Evolutionary conservation across 225 moss, liverwort and hornwort genomes (phyloP).

Genomic region (Lunularia cruciata): DNA sequence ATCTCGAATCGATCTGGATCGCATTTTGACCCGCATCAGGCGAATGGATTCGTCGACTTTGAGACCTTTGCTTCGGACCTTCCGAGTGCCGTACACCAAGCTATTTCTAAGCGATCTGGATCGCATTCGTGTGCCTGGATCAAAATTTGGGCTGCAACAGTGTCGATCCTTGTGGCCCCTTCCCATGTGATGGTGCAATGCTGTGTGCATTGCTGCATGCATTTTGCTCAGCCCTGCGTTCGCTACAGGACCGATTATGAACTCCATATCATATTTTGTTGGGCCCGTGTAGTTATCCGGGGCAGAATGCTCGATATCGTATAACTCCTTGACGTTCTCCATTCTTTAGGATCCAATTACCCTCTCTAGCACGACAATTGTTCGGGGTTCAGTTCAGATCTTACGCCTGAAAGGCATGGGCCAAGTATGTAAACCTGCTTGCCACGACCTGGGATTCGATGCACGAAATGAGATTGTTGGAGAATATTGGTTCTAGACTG

Average conservation of each 20-base stretch:
- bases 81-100: constrained; percentile 40
- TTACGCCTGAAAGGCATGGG: too few relatives aligned
- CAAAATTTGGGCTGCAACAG: constrained; percentile 35
- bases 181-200: constrained; percentile 21
- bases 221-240: constrained; percentile 23
- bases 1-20: constrained; percentile 39
- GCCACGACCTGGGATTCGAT: too few relatives aligned
- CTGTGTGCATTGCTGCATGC: constrained; percentile 22
- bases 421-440: too few relatives aligned
- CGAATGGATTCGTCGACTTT: constrained; percentile 39
- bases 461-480: too few relatives aligned
- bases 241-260: constrained; percentile 18
- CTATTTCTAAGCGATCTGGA: constrained; percentile 38
- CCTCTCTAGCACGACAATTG: too few relatives aligned
- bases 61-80: constrained; percentile 37
- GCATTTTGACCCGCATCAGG: constrained; percentile 28
- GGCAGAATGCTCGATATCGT: constrained; percentile 21
- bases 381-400: too few relatives aligned
- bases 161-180: constrained; percentile 39
- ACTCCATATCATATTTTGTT: constrained; percentile 13
- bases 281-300: constrained; percentile 22
- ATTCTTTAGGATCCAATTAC: too few relatives aligned
- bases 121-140: constrained; percentile 31
- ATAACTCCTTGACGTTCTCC: constrained; percentile 22
- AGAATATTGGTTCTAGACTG: too few relatives aligned